Evolutionary conservation across 306 rosid species (phyloP).

Genomic region (apple (Malus domestica)): ASM211411v1 NC_041789.1:25597501-25598000

Average conservation of each 20-base stretch:
- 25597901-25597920: background rate
- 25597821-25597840: background rate
- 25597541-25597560: background rate
- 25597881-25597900: background rate
- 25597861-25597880: background rate
- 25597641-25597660: slow-evolving; percentile 62
- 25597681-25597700: slow-evolving; percentile 71
- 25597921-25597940: background rate
- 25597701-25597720: slow-evolving; percentile 89
- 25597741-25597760: slow-evolving; percentile 82
- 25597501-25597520: slow-evolving; percentile 82
- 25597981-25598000: slow-evolving; percentile 63
- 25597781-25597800: slow-evolving; percentile 53
- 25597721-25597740: slow-evolving; percentile 86
- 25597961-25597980: slow-evolving; percentile 37
- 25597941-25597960: background rate
- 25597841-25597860: background rate
- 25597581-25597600: background rate
- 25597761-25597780: slow-evolving; percentile 60
- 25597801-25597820: slow-evolving; percentile 55
- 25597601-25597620: slow-evolving; percentile 44
- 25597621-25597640: slow-evolving; percentile 56
- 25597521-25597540: background rate
- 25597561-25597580: background rate
- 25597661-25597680: slow-evolving; percentile 72